Evolutionary conservation across 1,284 basidiomycete genomes (phyloP).

Genomic region (Phlebopus sp.): DNA sequence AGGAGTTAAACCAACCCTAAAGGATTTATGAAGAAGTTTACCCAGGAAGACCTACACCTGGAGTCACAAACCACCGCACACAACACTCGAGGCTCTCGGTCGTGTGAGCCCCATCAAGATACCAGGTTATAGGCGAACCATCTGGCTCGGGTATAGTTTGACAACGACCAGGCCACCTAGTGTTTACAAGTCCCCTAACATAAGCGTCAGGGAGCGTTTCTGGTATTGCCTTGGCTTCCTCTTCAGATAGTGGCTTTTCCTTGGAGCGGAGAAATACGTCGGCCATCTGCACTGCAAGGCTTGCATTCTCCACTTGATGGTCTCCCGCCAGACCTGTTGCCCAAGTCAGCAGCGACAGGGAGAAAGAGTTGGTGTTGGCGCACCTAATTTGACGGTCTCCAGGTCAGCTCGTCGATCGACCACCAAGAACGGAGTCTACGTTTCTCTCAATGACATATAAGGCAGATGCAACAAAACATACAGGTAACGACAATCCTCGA

Average conservation of each 20-base stretch:
- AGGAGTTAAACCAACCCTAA: not conserved
- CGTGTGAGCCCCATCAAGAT: slow-evolving; percentile 95
- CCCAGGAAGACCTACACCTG: slow-evolving; percentile 44
- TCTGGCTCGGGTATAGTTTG: slow-evolving; percentile 73
- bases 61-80: slow-evolving; percentile 79
- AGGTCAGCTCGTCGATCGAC: slow-evolving; percentile 49
- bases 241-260: slow-evolving; percentile 15
- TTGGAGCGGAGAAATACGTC: slow-evolving; percentile 56
- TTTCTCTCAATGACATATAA: not conserved
- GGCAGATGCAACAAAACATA: slow-evolving; percentile 19
- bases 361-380: slow-evolving; percentile 9
- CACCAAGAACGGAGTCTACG: slow-evolving; percentile 65
- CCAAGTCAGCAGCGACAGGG: slow-evolving; percentile 3
- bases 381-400: slow-evolving; percentile 62
- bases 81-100: slow-evolving; percentile 87
- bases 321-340: slow-evolving; percentile 75
- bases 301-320: slow-evolving; percentile 91
- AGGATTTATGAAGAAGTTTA: slow-evolving; percentile 5
- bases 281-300: slow-evolving; percentile 79
- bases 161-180: slow-evolving; percentile 96
- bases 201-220: slow-evolving; percentile 37
- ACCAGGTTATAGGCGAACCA: slow-evolving; percentile 66
- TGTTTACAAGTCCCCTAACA: slow-evolving; percentile 60
- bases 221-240: slow-evolving; percentile 42
- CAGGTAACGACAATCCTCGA: slow-evolving; percentile 51